phyloP scores from a whole-genome alignment of 2,329 filamentous ascomycete genomes.

The Sclerotiophoma versabilis region DNA sequence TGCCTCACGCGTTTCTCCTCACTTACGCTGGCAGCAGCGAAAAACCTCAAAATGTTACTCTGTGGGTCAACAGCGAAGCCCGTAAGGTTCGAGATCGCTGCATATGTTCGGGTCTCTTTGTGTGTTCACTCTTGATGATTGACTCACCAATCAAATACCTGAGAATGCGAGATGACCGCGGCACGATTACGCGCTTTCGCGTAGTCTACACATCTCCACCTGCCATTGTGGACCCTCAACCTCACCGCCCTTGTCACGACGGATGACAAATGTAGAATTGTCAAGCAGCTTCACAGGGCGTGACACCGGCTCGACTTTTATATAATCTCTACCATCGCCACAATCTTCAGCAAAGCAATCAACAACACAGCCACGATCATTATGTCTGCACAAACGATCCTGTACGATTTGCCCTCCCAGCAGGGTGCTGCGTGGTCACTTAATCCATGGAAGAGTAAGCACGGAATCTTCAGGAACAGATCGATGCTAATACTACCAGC shows the following conservation, averaged over 20 bases:
- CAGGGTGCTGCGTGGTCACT: constrained; percentile 65
- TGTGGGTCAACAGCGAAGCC: not conserved
- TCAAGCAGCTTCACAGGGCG: not conserved
- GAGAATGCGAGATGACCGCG: not conserved
- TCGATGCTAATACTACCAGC: constrained; percentile 52
- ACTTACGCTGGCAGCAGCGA: not conserved
- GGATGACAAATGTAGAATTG: constrained; percentile 1
- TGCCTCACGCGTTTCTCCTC: too few relatives aligned
- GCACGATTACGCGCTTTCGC: not conserved
- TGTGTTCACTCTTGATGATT: not conserved
- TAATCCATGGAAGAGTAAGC: constrained; percentile 74
- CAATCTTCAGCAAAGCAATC: not conserved
- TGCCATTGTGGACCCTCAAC: not conserved
- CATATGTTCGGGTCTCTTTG: not conserved
- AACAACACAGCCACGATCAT: not conserved
- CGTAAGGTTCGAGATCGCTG: not conserved
- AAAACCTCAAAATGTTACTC: not conserved
- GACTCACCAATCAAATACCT: not conserved
- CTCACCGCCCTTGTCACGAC: constrained; percentile 5
- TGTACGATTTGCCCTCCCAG: constrained; percentile 70
- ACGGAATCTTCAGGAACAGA: too few relatives aligned
- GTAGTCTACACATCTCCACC: not conserved
- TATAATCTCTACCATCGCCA: not conserved
- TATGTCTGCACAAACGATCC: constrained; percentile 54
- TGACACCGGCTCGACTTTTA: not conserved